Percentiles rank a stretch among this genome's conserved stretches.
Conservation (phyloP, 2,329 filamentous ascomycete species). For the Orbilia blumenaviensis region DNA sequence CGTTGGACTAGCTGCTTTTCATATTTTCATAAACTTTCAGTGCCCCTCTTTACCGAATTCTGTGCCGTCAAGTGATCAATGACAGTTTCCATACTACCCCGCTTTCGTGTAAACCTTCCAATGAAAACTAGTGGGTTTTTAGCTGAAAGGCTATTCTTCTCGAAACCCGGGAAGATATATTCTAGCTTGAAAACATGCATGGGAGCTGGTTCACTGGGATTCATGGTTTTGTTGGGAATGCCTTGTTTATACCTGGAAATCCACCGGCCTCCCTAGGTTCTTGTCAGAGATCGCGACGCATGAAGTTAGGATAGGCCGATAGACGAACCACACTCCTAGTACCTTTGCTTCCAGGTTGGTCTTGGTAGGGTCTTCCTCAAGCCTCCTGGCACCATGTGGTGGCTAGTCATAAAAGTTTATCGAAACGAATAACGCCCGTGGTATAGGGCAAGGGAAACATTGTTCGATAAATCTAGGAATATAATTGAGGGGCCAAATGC, state of each 20-base stretch:
- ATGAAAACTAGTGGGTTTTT: neutral
- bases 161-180: slow-evolving; percentile 52
- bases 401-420: slow-evolving; percentile 9
- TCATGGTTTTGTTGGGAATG: slow-evolving; percentile 36
- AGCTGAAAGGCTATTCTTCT: slow-evolving; percentile 31
- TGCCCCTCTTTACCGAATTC: slow-evolving; percentile 21
- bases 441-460: neutral
- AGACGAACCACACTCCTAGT: slow-evolving; percentile 28
- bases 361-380: neutral
- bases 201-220: neutral
- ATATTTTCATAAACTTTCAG: neutral
- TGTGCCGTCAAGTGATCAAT: slow-evolving; percentile 41
- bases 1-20: neutral
- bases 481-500: slow-evolving; percentile 26
- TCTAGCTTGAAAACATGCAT: slow-evolving; percentile 24
- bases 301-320: slow-evolving; percentile 17
- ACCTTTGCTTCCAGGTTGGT: neutral
- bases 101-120: slow-evolving; percentile 52
- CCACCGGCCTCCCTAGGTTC: neutral
- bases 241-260: slow-evolving; percentile 38
- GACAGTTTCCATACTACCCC: slow-evolving; percentile 23
- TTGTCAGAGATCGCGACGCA: slow-evolving; percentile 41
- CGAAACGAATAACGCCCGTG: slow-evolving; percentile 1
- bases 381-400: neutral
- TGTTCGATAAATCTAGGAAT: neutral